Evolutionary conservation across 2,329 filamentous ascomycete genomes (phyloP).

Genomic region (Cephalotrichum gorgonifer): DNA sequence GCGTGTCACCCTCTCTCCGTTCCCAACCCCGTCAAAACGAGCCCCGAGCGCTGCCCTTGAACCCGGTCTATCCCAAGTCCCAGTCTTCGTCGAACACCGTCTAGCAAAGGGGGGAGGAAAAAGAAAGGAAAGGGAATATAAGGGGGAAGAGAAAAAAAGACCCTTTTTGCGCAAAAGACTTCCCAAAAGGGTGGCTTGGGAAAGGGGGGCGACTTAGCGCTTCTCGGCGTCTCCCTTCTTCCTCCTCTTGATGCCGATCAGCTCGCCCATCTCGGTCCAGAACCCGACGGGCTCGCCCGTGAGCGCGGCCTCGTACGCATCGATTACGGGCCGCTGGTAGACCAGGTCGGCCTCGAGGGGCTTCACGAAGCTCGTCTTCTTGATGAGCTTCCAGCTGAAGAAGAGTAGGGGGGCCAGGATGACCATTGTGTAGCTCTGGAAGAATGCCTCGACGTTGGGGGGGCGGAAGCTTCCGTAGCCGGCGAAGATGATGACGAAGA

Average conservation of each 20-base stretch:
- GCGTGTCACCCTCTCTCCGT: too few species aligned
- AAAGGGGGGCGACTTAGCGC: not conserved
- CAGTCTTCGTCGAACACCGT: not conserved
- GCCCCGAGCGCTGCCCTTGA: too few species aligned
- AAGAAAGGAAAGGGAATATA: not conserved
- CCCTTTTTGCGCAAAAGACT: not conserved
- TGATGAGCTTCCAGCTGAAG: constrained; percentile 51
- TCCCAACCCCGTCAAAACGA: not conserved
- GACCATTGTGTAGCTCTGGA: constrained; percentile 47
- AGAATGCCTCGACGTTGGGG: constrained; percentile 37
- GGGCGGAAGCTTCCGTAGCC: constrained; percentile 41
- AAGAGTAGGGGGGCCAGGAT: constrained; percentile 43
- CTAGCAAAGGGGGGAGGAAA: not conserved
- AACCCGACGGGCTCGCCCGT: not conserved
- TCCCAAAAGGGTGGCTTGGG: not conserved
- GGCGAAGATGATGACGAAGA: constrained; percentile 35
- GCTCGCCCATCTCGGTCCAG: constrained; percentile 30
- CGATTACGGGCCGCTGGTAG: not conserved
- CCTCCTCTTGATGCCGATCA: constrained; percentile 27
- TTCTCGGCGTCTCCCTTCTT: constrained; percentile 3
- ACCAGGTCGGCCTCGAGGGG: constrained; percentile 47
- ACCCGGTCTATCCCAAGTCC: not conserved
- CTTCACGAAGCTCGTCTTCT: constrained; percentile 44
- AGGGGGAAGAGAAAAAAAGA: not conserved
- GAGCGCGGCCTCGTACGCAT: not conserved